Evolutionary conservation across 164 flowering plant species (phyloP).

Genomic region (Aristolochia californica): DNA sequence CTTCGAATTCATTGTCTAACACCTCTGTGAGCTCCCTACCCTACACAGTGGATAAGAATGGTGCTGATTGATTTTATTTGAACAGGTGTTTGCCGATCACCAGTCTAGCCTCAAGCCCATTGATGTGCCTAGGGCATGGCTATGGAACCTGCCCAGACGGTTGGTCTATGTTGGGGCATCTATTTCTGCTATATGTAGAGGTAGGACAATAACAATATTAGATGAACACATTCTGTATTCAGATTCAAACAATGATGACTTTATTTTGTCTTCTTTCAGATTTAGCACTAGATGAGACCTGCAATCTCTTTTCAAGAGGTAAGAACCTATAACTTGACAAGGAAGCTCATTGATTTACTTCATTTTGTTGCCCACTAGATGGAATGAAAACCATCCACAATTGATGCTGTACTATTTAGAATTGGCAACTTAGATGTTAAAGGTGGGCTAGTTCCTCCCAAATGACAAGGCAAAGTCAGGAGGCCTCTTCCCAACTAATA

Average conservation of each 20-base stretch:
- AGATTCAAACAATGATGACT: not conserved
- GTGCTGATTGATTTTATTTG: not conserved
- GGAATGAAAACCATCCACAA: too few relatives aligned
- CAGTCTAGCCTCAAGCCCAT: constrained; percentile 77
- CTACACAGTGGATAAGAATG: not conserved
- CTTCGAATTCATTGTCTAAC: not conserved
- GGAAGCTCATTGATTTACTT: too few relatives aligned
- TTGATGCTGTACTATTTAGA: too few relatives aligned
- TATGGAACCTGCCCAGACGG: constrained; percentile 71
- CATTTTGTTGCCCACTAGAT: too few relatives aligned
- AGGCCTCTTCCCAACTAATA: too few relatives aligned
- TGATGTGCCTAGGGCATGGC: constrained; percentile 55
- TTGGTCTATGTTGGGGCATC: constrained; percentile 82
- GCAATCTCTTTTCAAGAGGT: not conserved
- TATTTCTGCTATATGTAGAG: constrained; percentile 69
- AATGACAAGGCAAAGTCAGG: too few relatives aligned
- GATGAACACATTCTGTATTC: not conserved
- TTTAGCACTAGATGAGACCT: not conserved
- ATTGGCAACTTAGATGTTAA: too few relatives aligned
- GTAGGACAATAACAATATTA: constrained; percentile 17
- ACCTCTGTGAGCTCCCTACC: not conserved
- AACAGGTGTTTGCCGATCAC: constrained; percentile 91
- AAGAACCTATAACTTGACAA: not conserved
- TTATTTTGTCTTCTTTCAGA: not conserved
- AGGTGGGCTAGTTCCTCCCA: too few relatives aligned